phyloP scores from a whole-genome alignment of 768 basidiomycete species.

The Scleroderma bovista region DNA sequence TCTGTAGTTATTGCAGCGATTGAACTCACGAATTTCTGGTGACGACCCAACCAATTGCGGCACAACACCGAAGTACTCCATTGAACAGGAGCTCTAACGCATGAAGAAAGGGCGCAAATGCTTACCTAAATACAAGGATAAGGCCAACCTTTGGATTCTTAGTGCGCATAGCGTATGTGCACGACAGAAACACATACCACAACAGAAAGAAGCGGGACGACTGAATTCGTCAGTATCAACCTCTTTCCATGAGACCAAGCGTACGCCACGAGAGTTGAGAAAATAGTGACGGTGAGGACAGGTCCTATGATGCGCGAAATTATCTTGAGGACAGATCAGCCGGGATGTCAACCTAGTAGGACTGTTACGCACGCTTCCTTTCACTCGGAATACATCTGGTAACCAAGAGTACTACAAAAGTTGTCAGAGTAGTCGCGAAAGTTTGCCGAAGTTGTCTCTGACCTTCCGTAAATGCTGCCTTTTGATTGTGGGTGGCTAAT shows the following conservation, averaged over 20 bases:
- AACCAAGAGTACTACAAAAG: constrained; percentile 74
- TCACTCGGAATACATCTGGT: constrained; percentile 78
- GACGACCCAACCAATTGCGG: neutral
- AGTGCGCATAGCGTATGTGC: constrained; percentile 1
- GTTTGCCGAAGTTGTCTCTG: neutral
- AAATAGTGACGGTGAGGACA: constrained; percentile 77
- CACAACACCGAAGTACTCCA: neutral
- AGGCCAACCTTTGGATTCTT: constrained; percentile 62
- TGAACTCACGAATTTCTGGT: constrained; percentile 57
- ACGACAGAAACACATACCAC: constrained; percentile 53
- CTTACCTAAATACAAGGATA: constrained; percentile 80
- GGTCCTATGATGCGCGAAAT: constrained; percentile 71
- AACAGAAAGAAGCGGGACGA: constrained; percentile 83
- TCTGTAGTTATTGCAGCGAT: neutral
- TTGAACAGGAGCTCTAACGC: neutral
- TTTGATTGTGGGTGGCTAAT: constrained; percentile 40
- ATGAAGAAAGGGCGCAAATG: neutral
- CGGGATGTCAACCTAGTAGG: neutral
- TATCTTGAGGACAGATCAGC: constrained; percentile 40
- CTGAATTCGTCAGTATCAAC: constrained; percentile 70
- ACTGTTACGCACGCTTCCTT: constrained; percentile 63
- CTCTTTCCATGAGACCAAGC: constrained; percentile 50
- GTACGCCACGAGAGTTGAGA: constrained; percentile 58
- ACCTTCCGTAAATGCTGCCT: constrained; percentile 53
- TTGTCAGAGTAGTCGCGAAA: neutral